Base-by-base conservation (phyloP, 208 protist species). In the Trypanosoma cruzi region DNA sequence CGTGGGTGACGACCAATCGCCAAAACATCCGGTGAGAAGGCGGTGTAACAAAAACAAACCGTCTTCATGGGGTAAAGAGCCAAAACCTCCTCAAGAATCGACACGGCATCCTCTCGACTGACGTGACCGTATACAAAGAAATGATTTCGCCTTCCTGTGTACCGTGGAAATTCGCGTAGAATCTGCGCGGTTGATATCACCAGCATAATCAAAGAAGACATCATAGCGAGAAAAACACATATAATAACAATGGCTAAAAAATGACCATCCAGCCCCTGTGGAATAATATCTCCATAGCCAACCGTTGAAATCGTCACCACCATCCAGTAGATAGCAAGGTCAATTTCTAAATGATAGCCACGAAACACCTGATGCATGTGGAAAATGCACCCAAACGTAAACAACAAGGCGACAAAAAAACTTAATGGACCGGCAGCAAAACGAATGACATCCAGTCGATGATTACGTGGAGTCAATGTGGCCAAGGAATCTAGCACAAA, bases 41-140 rank as follows among this genome's bases (percentile, higher is more conserved):
- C 69, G 55, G 79, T 90, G 56, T 90, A 92, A 64, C 90, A 96
- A 75, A 96, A 96, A 71, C 87, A 93, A 8, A 96, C 87, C 0
- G 82, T 75, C 72, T 94, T 96, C 77, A 86, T 89, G 34, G 85
- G 90, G 71, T 96, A 90, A 11, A 96, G 68, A 44, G 69, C 81
- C 54, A 96, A 88, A 13, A 96, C 87, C 75, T 96, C 90, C 56
- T 96, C 90, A 16, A 96, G 68, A 26, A 93, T 88, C 3, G 90
- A 88, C 14, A 92, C 75, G 29, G 73, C 86, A 50, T 96, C 88
- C 62, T 92, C 82, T 22, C 80, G 62, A 0, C 77, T 86, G 31
- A 91, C 73, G 54, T 79, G 68, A n/a, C 90, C 87, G 56, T 92
- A 96, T 37, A 94, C 90, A 52, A 96, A 81, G 61, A 92, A 93